Evolutionary conservation across 176 grass and related monocot genomes (phyloP).

Genomic region (Eremochloa ophiuroides): DNA sequence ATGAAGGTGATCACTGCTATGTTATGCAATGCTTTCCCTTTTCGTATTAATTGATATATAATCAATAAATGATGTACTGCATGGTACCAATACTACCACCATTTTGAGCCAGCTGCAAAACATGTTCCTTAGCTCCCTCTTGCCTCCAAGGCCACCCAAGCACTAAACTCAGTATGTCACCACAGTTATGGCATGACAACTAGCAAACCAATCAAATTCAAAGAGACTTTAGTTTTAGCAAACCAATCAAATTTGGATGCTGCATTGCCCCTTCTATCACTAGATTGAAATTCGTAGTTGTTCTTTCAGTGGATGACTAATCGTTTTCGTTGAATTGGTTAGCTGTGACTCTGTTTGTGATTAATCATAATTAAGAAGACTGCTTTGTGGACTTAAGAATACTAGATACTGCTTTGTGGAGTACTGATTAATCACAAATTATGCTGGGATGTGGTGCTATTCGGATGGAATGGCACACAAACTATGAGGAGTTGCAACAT

Average conservation of each 20-base stretch:
- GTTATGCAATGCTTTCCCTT: background rate
- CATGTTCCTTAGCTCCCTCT: background rate
- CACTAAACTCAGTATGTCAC: background rate
- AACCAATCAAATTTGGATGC: background rate
- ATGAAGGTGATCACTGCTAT: slow-evolving; percentile 49
- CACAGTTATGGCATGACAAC: background rate
- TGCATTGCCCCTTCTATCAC: background rate
- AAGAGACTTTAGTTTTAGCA: background rate
- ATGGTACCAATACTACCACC: background rate
- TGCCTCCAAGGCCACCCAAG: background rate
- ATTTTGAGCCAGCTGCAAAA: background rate
- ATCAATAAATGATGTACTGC: background rate
- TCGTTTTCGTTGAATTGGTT: background rate
- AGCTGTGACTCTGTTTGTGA: background rate
- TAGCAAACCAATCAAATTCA: background rate
- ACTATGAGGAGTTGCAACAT: background rate
- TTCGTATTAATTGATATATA: background rate
- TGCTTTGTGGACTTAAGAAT: background rate
- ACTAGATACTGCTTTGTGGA: background rate
- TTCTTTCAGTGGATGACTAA: background rate
- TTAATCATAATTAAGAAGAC: background rate
- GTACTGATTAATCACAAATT: no score
- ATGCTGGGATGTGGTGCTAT: background rate
- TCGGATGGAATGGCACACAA: slow-evolving; percentile 1
- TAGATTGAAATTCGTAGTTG: background rate